Percentiles rank a stretch among this genome's conserved stretches.
phyloP scores from a whole-genome alignment of 331 rosid species.

The Malus hybrid region DNA sequence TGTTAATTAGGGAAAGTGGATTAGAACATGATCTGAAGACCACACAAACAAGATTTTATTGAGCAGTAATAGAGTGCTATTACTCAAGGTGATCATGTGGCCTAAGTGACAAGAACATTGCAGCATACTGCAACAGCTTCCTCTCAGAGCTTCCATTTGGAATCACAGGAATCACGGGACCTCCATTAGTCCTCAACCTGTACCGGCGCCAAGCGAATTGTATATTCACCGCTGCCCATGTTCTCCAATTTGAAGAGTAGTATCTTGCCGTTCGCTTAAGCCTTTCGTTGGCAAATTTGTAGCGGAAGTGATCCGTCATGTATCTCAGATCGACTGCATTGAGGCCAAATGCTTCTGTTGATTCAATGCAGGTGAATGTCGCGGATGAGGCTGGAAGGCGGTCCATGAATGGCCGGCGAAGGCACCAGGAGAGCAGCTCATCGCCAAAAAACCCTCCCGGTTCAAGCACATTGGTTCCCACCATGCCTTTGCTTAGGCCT shows the following conservation, averaged over 20 bases:
- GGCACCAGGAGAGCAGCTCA: conserved; percentile 93
- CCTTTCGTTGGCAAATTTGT: conserved; percentile 84
- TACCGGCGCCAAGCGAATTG: conserved; percentile 75
- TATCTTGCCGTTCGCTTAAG: conserved; percentile 86
- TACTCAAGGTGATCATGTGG: conserved; percentile 95
- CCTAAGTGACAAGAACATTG: conserved; percentile 90
- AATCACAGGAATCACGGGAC: conserved; percentile 58
- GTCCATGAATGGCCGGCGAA: conserved; percentile 73
- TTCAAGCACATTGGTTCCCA: conserved; percentile 78
- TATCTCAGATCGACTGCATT: conserved; percentile 58
- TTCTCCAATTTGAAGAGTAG: conserved; percentile 96
- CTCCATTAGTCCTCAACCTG: conserved; percentile 67
- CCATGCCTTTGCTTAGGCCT: conserved; percentile 82
- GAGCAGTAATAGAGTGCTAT: background rate
- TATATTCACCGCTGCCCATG: conserved; percentile 92
- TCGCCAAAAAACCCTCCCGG: conserved; percentile 88
- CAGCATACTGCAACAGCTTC: conserved; percentile 80
- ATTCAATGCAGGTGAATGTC: conserved; percentile 60
- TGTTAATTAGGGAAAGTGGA: background rate
- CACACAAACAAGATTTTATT: background rate
- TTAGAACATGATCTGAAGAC: background rate
- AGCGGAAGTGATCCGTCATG: conserved; percentile 88
- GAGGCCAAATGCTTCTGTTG: conserved; percentile 81
- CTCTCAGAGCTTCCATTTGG: conserved; percentile 43
- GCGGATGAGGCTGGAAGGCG: conserved; percentile 89